Conservation (phyloP, 352 stramenopile genomes). For the Phytopythium chamaehyphon region DNA sequence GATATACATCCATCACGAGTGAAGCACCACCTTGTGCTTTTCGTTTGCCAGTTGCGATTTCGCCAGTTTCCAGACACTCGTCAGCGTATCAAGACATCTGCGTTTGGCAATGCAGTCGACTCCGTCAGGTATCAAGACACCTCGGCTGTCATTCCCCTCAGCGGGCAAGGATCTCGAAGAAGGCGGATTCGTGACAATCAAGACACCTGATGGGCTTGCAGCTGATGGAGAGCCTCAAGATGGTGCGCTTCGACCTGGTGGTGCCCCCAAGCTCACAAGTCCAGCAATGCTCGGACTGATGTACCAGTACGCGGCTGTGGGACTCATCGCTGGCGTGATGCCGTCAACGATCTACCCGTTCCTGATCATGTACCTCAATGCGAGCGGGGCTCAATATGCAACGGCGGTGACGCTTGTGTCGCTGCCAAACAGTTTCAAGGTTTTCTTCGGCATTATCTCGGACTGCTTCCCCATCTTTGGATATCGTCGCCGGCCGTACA, state of each 20-base stretch:
- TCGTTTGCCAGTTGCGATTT: too few species aligned
- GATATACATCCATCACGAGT: too few species aligned
- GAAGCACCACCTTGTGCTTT: too few species aligned
- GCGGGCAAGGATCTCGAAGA: conserved; percentile 18
- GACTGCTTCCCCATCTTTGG: conserved; percentile 52
- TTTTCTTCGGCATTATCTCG: conserved; percentile 54
- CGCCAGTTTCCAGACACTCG: too few species aligned
- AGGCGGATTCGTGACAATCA: conserved; percentile 11
- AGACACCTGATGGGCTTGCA: conserved; percentile 23
- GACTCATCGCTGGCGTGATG: conserved; percentile 31
- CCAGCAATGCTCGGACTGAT: conserved; percentile 26
- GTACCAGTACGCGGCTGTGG: conserved; percentile 39
- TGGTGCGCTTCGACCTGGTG: conserved; percentile 34
- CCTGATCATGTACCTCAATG: conserved; percentile 40
- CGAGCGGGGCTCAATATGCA: conserved; percentile 28
- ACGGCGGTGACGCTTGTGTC: conserved; percentile 32
- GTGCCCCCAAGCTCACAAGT: conserved; percentile 24
- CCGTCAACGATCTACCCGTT: conserved; percentile 34
- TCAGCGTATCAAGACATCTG: too few species aligned
- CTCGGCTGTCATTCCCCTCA: conserved; percentile 20
- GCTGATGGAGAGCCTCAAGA: conserved; percentile 18
- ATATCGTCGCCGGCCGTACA: conserved; percentile 45
- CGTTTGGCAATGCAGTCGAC: too few species aligned
- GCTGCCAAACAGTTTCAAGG: conserved; percentile 49
- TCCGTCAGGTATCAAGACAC: neutral